Conservation (phyloP, 768 basidiomycete species). For the Amanita subjunquillea region DNA sequence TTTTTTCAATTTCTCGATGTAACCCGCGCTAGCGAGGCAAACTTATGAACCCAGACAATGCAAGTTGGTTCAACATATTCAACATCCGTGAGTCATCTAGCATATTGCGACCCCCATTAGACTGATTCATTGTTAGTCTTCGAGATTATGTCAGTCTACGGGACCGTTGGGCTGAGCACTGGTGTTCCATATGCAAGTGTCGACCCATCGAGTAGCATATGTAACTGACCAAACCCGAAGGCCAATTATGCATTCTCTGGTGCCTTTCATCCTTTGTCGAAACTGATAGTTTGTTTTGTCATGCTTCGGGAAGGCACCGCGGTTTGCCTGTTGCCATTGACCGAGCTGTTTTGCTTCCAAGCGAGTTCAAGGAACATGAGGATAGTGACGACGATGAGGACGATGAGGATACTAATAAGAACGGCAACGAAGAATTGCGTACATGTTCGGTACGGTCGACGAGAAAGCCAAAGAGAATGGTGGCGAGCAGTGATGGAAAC, state of each 20-base stretch:
- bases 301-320: conserved; percentile 95
- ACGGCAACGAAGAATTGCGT: background rate
- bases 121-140: conserved; percentile 42
- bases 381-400: background rate
- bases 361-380: conserved; percentile 34
- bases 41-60: conserved; percentile 41
- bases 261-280: conserved; percentile 69
- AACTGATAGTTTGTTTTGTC: conserved; percentile 76
- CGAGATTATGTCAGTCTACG: conserved; percentile 82
- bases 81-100: conserved; percentile 43
- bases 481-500: no score
- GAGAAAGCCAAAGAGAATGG: background rate
- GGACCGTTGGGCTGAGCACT: conserved; percentile 81
- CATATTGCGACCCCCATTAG: background rate
- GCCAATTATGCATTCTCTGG: conserved; percentile 76
- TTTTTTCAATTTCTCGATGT: conserved; percentile 1
- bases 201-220: background rate
- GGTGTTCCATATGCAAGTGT: conserved; percentile 58
- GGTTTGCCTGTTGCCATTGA: conserved; percentile 84
- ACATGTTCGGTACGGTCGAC: background rate
- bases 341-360: conserved; percentile 75
- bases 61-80: conserved; percentile 80
- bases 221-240: conserved; percentile 25
- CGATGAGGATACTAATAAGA: background rate
- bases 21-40: conserved; percentile 36